A percentile compares a stretch with the other conserved stretches of the same genome.
Conservation (phyloP, 768 basidiomycete genomes). For the Melanogaster broomeanus region DNA sequence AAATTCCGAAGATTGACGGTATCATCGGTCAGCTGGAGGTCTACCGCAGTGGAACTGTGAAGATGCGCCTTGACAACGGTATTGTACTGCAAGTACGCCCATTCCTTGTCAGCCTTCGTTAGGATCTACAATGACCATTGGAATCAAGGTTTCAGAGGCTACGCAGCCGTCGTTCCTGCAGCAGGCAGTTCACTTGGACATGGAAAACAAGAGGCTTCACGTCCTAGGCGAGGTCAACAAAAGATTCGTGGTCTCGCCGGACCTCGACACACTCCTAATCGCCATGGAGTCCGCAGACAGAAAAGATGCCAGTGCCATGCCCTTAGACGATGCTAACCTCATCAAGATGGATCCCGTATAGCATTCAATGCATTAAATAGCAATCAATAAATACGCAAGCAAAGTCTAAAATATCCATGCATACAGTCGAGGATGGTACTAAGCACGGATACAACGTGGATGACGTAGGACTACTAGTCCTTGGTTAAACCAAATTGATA, state of each 20-base stretch:
- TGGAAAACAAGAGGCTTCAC: conserved; percentile 53
- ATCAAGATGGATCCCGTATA: conserved; percentile 52
- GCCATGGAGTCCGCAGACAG: conserved; percentile 61
- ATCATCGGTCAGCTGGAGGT: conserved; percentile 83
- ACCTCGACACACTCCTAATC: conserved; percentile 71
- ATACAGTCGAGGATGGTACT: too few relatives aligned
- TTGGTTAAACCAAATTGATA: conserved; percentile 27
- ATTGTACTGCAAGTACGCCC: conserved; percentile 77
- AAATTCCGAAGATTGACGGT: conserved; percentile 59
- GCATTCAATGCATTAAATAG: background rate
- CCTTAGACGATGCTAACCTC: conserved; percentile 46
- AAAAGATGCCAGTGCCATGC: conserved; percentile 23
- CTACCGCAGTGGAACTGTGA: conserved; percentile 82
- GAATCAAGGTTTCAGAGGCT: conserved; percentile 69
- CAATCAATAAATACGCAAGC: too few relatives aligned
- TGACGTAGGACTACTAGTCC: background rate
- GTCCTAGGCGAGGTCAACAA: conserved; percentile 88
- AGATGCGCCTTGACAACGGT: conserved; percentile 80
- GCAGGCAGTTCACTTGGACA: conserved; percentile 78
- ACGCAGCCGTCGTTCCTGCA: conserved; percentile 88
- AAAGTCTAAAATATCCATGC: too few relatives aligned
- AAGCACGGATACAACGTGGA: background rate
- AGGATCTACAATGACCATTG: background rate
- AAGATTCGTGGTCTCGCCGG: conserved; percentile 81
- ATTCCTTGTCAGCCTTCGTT: background rate